Percentiles rank a stretch among this genome's conserved stretches.
Conservation (phyloP, 345 rosid genomes). For the Toxicodendron radicans region DNA sequence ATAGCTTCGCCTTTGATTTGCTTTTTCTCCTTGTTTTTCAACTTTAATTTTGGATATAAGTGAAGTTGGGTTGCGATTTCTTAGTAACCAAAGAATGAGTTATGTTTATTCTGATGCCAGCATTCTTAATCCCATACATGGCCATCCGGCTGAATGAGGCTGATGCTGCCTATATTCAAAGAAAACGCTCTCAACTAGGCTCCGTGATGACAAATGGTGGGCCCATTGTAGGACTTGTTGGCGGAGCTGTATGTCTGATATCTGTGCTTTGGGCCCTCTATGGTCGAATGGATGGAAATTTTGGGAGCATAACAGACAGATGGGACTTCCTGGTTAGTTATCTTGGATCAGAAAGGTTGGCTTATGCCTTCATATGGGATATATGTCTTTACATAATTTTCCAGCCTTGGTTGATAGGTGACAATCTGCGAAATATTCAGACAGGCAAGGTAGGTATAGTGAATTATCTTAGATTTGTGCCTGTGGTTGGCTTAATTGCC, state of each 20-base stretch:
- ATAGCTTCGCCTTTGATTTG: not conserved
- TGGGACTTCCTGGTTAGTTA: slow-evolving; percentile 64
- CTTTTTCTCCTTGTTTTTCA: not conserved
- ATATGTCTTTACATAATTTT: slow-evolving; percentile 71
- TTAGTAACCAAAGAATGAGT: not conserved
- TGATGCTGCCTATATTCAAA: slow-evolving; percentile 34
- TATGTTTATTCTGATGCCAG: slow-evolving; percentile 34
- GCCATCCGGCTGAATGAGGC: slow-evolving; percentile 71
- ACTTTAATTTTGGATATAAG: not conserved
- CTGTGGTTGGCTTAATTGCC: slow-evolving; percentile 70
- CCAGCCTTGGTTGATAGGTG: slow-evolving; percentile 97
- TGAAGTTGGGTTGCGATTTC: not conserved
- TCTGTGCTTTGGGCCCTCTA: slow-evolving; percentile 70
- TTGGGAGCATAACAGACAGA: slow-evolving; percentile 61
- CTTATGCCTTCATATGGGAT: slow-evolving; percentile 94
- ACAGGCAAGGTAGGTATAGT: slow-evolving; percentile 49
- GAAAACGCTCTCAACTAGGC: slow-evolving; percentile 59
- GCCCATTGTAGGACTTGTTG: slow-evolving; percentile 64
- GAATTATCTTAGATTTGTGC: slow-evolving; percentile 69
- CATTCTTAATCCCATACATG: slow-evolving; percentile 93
- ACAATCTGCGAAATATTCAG: slow-evolving; percentile 66
- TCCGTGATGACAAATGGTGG: slow-evolving; percentile 72
- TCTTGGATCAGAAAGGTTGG: slow-evolving; percentile 86
- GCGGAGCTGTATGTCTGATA: slow-evolving; percentile 68
- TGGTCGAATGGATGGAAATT: slow-evolving; percentile 67